These are phyloP conservation scores for Botrytis elliptica DNA, from an alignment of 2,329 filamentous ascomycete genomes.

Conservation along the genomic window DNA sequence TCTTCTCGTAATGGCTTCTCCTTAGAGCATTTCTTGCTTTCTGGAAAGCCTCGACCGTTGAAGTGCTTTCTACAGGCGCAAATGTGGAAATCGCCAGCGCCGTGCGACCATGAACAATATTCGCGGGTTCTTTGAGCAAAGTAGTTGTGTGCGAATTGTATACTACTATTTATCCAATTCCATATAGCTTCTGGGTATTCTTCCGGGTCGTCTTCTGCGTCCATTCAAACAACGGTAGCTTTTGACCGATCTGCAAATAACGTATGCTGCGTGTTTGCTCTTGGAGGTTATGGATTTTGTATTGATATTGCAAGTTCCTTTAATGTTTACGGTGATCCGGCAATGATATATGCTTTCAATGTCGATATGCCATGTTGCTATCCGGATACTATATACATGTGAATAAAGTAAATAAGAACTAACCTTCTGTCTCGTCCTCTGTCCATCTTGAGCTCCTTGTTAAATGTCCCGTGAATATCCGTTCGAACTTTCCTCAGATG, in stretches of 20 bases:
- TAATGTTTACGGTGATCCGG: not conserved
- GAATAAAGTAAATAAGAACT: conserved; percentile 27
- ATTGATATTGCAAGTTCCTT: not conserved
- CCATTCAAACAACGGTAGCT: not conserved
- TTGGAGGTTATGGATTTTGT: not conserved
- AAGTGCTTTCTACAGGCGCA: conserved; percentile 8
- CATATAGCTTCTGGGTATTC: not conserved
- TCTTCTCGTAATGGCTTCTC: not conserved
- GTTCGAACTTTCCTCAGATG: not conserved
- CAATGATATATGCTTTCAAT: not conserved
- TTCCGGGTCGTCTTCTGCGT: not conserved
- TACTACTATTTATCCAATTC: not conserved
- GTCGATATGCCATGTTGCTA: not conserved
- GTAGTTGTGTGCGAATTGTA: not conserved
- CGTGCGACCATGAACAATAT: conserved; percentile 1
- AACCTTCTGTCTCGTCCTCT: conserved; percentile 44
- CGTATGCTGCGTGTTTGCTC: not conserved
- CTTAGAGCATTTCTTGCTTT: not conserved
- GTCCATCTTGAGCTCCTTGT: conserved; percentile 3
- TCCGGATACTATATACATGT: conserved; percentile 8
- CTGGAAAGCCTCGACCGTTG: not conserved
- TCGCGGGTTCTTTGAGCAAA: conserved; percentile 3
- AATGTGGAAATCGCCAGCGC: conserved; percentile 3
- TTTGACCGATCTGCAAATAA: not conserved
- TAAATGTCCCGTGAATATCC: not conserved